Percentiles rank a stretch among this genome's conserved stretches.
phyloP scores from a whole-genome alignment of 2,329 filamentous ascomycete genomes.

The Diaporthe aspalathi region DNA sequence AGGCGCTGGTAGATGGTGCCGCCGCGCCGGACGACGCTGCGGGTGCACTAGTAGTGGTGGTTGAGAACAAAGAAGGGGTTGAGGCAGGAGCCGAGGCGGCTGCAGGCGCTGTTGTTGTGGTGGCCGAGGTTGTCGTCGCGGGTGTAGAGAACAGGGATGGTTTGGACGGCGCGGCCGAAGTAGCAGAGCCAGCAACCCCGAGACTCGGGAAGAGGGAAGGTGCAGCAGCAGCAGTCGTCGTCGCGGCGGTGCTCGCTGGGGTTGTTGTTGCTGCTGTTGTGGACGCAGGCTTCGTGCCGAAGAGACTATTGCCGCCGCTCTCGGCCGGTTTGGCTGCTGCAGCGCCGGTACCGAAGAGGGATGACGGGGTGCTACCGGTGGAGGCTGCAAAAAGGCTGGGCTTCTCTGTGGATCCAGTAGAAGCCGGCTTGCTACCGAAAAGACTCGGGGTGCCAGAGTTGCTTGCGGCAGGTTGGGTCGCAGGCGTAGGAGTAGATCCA shows the following conservation, averaged over 20 bases:
- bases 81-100: slow-evolving; percentile 28
- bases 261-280: slow-evolving; percentile 45
- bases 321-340: slow-evolving; percentile 45
- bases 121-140: slow-evolving; percentile 42
- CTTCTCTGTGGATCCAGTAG: slow-evolving; percentile 39
- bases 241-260: slow-evolving; percentile 42
- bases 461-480: slow-evolving; percentile 38
- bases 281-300: slow-evolving; percentile 55
- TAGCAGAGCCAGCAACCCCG: slow-evolving; percentile 30
- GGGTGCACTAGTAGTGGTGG: slow-evolving; percentile 33
- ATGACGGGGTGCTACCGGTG: slow-evolving; percentile 13
- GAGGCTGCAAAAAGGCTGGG: slow-evolving; percentile 36
- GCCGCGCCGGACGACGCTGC: slow-evolving; percentile 46
- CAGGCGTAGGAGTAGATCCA: slow-evolving; percentile 31
- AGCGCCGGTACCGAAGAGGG: slow-evolving; percentile 35
- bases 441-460: slow-evolving; percentile 21
- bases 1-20: slow-evolving; percentile 36
- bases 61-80: slow-evolving; percentile 25
- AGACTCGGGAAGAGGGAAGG: slow-evolving; percentile 38
- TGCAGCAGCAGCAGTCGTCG: slow-evolving; percentile 39
- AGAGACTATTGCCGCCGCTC: slow-evolving; percentile 46
- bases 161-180: slow-evolving; percentile 40
- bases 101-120: slow-evolving; percentile 38
- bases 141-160: slow-evolving; percentile 46
- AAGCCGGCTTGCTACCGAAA: slow-evolving; percentile 38